phyloP scores from a whole-genome alignment of 2,329 filamentous ascomycete species.

The Sphaerulina vaccinii region DNA sequence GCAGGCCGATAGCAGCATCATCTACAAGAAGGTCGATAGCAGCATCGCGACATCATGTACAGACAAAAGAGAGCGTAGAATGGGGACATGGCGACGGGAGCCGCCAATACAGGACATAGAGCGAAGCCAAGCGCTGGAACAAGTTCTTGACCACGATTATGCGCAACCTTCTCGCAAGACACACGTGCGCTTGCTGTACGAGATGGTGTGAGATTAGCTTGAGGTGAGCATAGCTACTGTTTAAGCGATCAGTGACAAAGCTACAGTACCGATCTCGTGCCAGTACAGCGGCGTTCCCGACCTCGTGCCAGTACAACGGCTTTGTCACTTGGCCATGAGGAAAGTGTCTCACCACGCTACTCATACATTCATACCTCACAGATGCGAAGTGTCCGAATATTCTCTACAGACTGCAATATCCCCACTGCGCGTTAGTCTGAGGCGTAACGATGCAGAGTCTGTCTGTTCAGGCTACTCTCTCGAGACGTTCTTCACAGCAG shows the following conservation, averaged over 20 bases:
- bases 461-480: too few relatives aligned
- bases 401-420: too few relatives aligned
- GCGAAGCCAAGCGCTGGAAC: background rate
- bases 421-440: too few relatives aligned
- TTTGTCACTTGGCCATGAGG: background rate
- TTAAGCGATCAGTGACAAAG: background rate
- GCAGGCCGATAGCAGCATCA: slow-evolving; percentile 54
- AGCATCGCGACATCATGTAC: background rate
- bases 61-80: background rate
- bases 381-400: too few relatives aligned
- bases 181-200: too few relatives aligned
- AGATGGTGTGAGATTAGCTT: too few relatives aligned
- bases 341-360: background rate
- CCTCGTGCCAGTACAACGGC: slow-evolving; percentile 5
- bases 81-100: too few relatives aligned
- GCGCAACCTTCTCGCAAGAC: too few relatives aligned
- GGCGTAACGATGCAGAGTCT: too few relatives aligned
- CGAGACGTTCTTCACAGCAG: too few relatives aligned
- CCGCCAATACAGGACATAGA: too few relatives aligned
- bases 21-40: background rate
- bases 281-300: slow-evolving; percentile 7
- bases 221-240: background rate
- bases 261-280: background rate
- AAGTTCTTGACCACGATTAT: background rate
- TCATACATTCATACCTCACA: background rate